phyloP scores from a whole-genome alignment of 305 asterid species.

The Fraxinus latifolia region DNA sequence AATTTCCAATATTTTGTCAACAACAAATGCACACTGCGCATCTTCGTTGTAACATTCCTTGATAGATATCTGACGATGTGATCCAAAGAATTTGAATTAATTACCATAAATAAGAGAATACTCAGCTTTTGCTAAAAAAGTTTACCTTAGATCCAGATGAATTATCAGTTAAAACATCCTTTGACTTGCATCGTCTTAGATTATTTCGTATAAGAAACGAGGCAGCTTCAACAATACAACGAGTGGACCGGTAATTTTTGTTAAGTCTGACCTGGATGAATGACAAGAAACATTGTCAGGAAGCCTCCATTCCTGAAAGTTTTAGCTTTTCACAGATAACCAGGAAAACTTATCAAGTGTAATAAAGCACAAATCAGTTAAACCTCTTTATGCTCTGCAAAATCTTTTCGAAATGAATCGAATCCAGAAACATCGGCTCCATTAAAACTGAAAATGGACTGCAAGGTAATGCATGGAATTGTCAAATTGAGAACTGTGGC shows the following conservation, averaged over 20 bases:
- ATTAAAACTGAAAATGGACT: slow-evolving; percentile 95
- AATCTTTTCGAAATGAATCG: slow-evolving; percentile 88
- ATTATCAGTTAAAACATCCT: slow-evolving; percentile 73
- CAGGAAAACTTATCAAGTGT: slow-evolving; percentile 6
- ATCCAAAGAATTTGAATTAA: slow-evolving; percentile 21
- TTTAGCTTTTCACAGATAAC: slow-evolving; percentile 19
- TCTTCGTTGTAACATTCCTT: slow-evolving; percentile 93
- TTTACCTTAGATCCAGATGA: slow-evolving; percentile 86
- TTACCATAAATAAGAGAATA: slow-evolving; percentile 12
- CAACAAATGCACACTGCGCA: slow-evolving; percentile 88
- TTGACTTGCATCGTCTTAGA: slow-evolving; percentile 59
- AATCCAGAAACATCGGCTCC: slow-evolving; percentile 94
- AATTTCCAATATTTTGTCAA: slow-evolving; percentile 84
- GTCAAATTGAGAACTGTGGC: slow-evolving; percentile 2
- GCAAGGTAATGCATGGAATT: slow-evolving; percentile 30
- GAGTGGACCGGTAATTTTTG: slow-evolving; percentile 86
- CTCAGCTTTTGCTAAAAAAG: slow-evolving; percentile 11
- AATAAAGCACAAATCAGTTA: slow-evolving; percentile 24
- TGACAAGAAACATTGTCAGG: slow-evolving; percentile 27
- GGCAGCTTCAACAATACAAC: slow-evolving; percentile 94
- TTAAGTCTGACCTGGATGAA: slow-evolving; percentile 70
- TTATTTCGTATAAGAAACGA: slow-evolving; percentile 80
- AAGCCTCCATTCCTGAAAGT: slow-evolving; percentile 8
- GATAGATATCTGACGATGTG: slow-evolving; percentile 58
- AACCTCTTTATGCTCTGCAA: slow-evolving; percentile 85